phyloP scores from a whole-genome alignment of 2,329 filamentous ascomycete genomes.

The Colletotrichum tanaceti region DNA sequence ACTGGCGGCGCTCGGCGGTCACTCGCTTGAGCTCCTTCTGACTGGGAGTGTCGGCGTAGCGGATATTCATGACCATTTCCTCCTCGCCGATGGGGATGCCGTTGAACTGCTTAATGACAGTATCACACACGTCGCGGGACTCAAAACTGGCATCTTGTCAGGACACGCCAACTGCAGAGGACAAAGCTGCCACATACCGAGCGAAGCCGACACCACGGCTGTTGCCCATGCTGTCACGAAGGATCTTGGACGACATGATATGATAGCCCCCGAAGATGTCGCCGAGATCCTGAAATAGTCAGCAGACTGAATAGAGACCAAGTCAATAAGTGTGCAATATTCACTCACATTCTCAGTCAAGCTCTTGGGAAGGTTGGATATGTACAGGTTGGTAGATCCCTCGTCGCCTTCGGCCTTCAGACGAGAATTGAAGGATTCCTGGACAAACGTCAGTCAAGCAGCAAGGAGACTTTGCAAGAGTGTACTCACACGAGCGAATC shows the following conservation, averaged over 20 bases:
- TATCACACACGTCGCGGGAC: constrained; percentile 86
- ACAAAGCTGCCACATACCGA: constrained; percentile 69
- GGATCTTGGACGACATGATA: constrained; percentile 93
- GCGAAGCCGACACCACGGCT: constrained; percentile 98
- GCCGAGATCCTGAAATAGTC: constrained; percentile 71
- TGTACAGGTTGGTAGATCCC: constrained; percentile 92
- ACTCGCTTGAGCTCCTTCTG: constrained; percentile 98
- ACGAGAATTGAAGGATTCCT: constrained; percentile 98
- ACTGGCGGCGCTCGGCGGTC: constrained; percentile 93
- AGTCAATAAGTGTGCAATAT: not conserved
- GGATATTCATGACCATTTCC: constrained; percentile 87
- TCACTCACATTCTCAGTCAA: constrained; percentile 86
- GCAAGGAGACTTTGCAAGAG: not conserved
- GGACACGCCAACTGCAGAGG: constrained; percentile 4
- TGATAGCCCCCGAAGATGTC: constrained; percentile 83
- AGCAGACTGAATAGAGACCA: not conserved
- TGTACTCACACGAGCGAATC: constrained; percentile 84
- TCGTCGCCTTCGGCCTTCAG: constrained; percentile 96
- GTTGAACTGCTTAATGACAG: constrained; percentile 88
- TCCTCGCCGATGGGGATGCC: constrained; percentile 81
- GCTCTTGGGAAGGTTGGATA: constrained; percentile 93
- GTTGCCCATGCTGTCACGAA: constrained; percentile 89
- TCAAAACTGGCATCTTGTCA: constrained; percentile 77
- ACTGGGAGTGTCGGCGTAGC: constrained; percentile 95
- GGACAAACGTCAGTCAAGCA: constrained; percentile 44